Evolutionary conservation across 179 eudicot genomes (phyloP).

Genomic region (Silene vulgaris): DNA sequence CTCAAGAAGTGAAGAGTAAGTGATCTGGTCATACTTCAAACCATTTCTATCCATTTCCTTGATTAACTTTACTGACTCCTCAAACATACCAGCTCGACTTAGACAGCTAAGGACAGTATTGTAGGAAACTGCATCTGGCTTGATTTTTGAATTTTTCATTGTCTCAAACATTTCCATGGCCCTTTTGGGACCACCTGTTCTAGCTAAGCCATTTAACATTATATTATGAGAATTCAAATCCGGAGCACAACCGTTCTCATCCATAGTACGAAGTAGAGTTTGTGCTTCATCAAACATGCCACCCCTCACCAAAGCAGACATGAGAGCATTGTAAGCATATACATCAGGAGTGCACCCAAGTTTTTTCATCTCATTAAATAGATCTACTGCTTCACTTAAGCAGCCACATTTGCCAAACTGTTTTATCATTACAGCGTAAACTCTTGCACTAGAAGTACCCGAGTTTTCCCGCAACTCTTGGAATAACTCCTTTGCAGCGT

Average conservation of each 20-base stretch:
- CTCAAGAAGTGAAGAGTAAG: slow-evolving; percentile 88
- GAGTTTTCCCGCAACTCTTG: slow-evolving; percentile 82
- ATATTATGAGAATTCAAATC: slow-evolving; percentile 79
- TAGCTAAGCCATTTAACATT: slow-evolving; percentile 74
- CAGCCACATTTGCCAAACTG: slow-evolving; percentile 77
- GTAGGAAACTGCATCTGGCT: slow-evolving; percentile 82
- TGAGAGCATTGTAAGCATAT: slow-evolving; percentile 80
- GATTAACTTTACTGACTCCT: slow-evolving; percentile 88
- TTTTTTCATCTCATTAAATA: slow-evolving; percentile 76
- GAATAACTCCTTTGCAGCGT: slow-evolving; percentile 87
- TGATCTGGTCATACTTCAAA: slow-evolving; percentile 71
- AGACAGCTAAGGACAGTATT: slow-evolving; percentile 82
- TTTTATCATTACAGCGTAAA: slow-evolving; percentile 92
- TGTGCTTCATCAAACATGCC: slow-evolving; percentile 79
- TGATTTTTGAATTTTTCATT: slow-evolving; percentile 55
- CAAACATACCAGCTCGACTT: slow-evolving; percentile 95
- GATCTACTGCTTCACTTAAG: slow-evolving; percentile 59
- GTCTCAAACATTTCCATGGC: slow-evolving; percentile 68
- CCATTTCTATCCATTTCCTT: slow-evolving; percentile 68
- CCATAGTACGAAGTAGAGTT: slow-evolving; percentile 59
- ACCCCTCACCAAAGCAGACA: slow-evolving; percentile 85
- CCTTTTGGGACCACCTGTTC: slow-evolving; percentile 59
- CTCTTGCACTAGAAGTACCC: slow-evolving; percentile 79
- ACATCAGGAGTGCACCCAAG: slow-evolving; percentile 69
- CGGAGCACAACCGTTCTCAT: slow-evolving; percentile 67